These are phyloP conservation scores for Pseudogymnoascus sp. DNA, from an alignment of 2,329 filamentous ascomycete species.

Conservation along the genomic window DNA sequence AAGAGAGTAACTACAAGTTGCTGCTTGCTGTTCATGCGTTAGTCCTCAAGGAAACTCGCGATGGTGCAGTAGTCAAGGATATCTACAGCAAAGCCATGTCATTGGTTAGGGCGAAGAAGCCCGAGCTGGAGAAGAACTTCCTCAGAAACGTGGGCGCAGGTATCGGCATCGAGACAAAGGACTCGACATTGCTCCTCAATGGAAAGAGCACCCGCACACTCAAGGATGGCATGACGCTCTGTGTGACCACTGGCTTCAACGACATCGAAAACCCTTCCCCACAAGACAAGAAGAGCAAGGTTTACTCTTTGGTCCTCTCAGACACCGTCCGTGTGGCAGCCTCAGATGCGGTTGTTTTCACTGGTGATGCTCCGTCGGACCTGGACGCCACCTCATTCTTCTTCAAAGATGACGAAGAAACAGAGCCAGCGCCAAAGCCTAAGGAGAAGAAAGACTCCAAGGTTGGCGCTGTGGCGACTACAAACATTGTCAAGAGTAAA, in stretches of 20 bases:
- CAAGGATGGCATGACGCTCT: conserved; percentile 95
- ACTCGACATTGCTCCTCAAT: conserved; percentile 74
- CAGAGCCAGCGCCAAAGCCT: conserved; percentile 72
- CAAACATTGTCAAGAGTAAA: conserved; percentile 91
- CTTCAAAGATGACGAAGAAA: conserved; percentile 92
- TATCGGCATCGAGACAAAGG: conserved; percentile 85
- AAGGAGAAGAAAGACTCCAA: conserved; percentile 80
- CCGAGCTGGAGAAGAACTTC: conserved; percentile 91
- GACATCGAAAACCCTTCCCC: conserved; percentile 81
- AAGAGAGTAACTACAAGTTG: conserved; percentile 90
- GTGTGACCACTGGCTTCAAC: conserved; percentile 79
- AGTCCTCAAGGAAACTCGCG: conserved; percentile 84
- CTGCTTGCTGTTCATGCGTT: conserved; percentile 75
- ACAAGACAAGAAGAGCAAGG: conserved; percentile 82
- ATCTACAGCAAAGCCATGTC: conserved; percentile 80
- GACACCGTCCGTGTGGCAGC: conserved; percentile 86
- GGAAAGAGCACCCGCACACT: conserved; percentile 75
- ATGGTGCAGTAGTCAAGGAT: conserved; percentile 79
- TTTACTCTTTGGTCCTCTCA: conserved; percentile 81
- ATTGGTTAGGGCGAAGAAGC: conserved; percentile 81
- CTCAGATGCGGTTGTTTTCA: conserved; percentile 79
- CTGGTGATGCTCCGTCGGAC: conserved; percentile 82
- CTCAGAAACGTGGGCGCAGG: conserved; percentile 86
- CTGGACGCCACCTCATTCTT: conserved; percentile 95
- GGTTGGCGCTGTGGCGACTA: conserved; percentile 80